Conservation (phyloP, 2,329 filamentous ascomycete species). For the Penicillium psychrosexuale region DNA sequence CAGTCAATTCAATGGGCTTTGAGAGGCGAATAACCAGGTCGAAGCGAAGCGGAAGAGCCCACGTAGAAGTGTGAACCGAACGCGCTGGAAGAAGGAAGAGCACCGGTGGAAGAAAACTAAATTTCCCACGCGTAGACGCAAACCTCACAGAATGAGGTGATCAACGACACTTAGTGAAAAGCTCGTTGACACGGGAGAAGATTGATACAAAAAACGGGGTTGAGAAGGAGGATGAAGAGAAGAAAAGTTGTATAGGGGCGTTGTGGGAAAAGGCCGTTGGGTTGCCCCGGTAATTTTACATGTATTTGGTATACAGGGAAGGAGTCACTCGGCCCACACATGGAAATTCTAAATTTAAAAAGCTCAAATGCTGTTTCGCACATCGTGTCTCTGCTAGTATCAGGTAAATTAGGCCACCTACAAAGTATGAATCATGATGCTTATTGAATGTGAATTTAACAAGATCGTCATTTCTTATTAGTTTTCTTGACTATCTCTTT, state of each 20-base stretch:
- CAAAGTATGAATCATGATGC: background rate
- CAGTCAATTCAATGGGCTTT: conserved; percentile 4
- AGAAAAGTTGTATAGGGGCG: conserved; percentile 17
- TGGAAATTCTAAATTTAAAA: conserved; percentile 6
- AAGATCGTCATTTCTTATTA: background rate
- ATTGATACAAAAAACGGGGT: conserved; percentile 21
- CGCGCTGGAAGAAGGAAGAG: conserved; percentile 6
- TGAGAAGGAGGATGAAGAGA: conserved; percentile 17
- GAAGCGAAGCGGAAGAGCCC: conserved; percentile 1
- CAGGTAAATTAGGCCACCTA: background rate
- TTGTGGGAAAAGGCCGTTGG: conserved; percentile 42
- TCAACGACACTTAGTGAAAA: conserved; percentile 54
- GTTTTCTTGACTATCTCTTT: background rate
- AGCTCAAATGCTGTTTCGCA: background rate
- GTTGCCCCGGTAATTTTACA: conserved; percentile 11
- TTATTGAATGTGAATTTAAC: background rate
- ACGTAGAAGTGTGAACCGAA: conserved; percentile 6
- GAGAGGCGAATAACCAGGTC: conserved; percentile 9
- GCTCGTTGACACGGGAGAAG: conserved; percentile 40
- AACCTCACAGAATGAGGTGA: conserved; percentile 27
- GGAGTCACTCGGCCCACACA: background rate
- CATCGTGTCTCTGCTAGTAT: background rate
- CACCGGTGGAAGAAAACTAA: conserved; percentile 12
- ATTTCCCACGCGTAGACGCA: conserved; percentile 27
- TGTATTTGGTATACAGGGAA: conserved; percentile 5